Percentiles rank a stretch among this genome's conserved stretches.
phyloP scores from a whole-genome alignment of 1,284 basidiomycete species.

The Cutaneotrichosporon sp. region DNA sequence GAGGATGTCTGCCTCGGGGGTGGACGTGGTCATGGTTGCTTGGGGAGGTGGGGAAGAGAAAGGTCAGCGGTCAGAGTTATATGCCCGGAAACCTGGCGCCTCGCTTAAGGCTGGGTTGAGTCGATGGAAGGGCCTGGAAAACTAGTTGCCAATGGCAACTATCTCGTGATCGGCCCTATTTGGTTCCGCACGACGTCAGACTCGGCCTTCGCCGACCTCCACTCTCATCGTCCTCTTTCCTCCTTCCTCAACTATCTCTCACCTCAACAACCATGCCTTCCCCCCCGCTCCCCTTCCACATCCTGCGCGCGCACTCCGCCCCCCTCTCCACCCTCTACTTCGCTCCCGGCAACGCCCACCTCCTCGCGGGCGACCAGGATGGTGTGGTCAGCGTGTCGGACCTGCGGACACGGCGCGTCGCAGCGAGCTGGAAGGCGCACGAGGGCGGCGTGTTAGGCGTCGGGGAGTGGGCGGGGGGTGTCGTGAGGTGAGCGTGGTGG shows the following conservation, averaged over 20 bases:
- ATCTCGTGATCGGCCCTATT: neutral
- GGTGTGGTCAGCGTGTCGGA: slow-evolving; percentile 59
- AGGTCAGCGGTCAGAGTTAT: neutral
- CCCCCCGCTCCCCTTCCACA: slow-evolving; percentile 58
- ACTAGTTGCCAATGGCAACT: slow-evolving; percentile 6
- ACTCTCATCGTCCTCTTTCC: neutral
- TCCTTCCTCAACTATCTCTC: neutral
- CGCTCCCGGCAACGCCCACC: slow-evolving; percentile 68
- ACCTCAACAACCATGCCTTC: neutral
- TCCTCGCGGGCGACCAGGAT: slow-evolving; percentile 77
- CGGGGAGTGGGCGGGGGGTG: slow-evolving; percentile 65
- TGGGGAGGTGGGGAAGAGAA: neutral
- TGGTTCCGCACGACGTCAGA: neutral
- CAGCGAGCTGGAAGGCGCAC: slow-evolving; percentile 76
- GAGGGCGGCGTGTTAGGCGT: slow-evolving; percentile 71
- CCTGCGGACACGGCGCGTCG: slow-evolving; percentile 67
- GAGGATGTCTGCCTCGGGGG: slow-evolving; percentile 9
- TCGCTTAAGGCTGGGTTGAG: neutral
- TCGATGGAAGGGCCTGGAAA: neutral
- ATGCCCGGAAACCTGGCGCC: neutral
- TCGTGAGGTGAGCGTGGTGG: slow-evolving; percentile 73
- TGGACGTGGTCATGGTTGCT: slow-evolving; percentile 54
- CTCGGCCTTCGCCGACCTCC: neutral
- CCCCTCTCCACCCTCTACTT: slow-evolving; percentile 60
- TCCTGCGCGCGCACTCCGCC: slow-evolving; percentile 70